These are phyloP conservation scores for Hygrophorus pudorinus DNA, from an alignment of 768 basidiomycete species.

Conservation along the genomic window DNA sequence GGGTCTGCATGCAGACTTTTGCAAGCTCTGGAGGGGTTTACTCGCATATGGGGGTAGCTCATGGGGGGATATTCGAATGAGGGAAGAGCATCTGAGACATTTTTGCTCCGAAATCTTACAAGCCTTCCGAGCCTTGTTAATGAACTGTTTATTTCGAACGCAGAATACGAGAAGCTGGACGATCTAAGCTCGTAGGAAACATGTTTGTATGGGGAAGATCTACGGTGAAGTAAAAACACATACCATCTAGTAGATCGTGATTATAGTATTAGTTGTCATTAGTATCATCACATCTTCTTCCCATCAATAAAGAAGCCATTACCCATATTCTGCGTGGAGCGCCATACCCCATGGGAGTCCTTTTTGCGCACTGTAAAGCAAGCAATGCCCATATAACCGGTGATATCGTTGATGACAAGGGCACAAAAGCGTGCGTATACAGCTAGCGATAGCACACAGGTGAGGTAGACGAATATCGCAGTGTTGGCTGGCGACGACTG, in stretches of 20 bases:
- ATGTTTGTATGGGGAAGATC: no score
- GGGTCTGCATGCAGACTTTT: constrained; percentile 28
- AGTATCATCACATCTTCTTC: no score
- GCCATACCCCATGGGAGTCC: constrained; percentile 61
- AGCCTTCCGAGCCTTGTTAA: no score
- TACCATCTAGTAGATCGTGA: no score
- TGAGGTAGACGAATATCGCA: constrained; percentile 62
- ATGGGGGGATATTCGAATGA: constrained; percentile 16
- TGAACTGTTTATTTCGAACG: no score
- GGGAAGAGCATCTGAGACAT: no score
- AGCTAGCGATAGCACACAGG: constrained; percentile 56
- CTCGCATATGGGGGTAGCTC: constrained; percentile 20
- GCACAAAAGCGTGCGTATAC: constrained; percentile 71
- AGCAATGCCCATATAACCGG: constrained; percentile 85
- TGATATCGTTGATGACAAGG: constrained; percentile 81
- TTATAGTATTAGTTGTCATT: no score
- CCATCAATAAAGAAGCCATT: no score
- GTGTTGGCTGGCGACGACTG: constrained; percentile 57
- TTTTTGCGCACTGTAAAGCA: constrained; percentile 90
- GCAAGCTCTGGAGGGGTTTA: constrained; percentile 17
- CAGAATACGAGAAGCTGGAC: no score
- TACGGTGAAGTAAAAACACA: no score
- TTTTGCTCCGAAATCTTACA: no score
- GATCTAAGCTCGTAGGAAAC: no score
- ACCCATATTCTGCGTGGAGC: not conserved